Percentiles rank a stretch among this genome's conserved stretches.
Conservation (phyloP, 805 yeast genomes). For the Lipomyces kockii region DNA sequence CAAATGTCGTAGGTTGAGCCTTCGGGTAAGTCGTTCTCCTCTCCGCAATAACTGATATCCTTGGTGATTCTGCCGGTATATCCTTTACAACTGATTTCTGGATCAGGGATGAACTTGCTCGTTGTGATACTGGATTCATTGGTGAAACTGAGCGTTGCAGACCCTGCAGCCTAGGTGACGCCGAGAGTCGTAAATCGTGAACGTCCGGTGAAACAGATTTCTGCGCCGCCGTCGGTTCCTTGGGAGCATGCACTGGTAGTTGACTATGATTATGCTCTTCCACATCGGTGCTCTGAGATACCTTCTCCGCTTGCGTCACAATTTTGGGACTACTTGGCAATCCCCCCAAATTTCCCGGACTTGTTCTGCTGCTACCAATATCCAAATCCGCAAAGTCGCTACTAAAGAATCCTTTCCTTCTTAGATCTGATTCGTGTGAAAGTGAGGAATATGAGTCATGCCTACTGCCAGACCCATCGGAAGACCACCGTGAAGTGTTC, state of each 20-base stretch:
- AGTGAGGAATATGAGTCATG: not conserved
- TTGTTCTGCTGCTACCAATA: not conserved
- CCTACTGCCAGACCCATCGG: conserved; percentile 11
- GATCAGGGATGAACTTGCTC: not conserved
- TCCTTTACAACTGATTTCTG: not conserved
- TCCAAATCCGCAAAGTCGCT: conserved; percentile 3
- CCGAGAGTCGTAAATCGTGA: not conserved
- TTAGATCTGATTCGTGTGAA: conserved; percentile 5
- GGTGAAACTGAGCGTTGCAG: not conserved
- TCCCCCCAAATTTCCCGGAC: not conserved
- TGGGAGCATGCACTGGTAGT: not conserved
- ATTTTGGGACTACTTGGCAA: not conserved
- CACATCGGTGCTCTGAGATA: not conserved
- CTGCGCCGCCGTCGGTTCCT: not conserved
- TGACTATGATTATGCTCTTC: not conserved
- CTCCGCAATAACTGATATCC: not conserved
- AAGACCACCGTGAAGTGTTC: conserved; percentile 17
- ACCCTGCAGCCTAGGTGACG: not conserved
- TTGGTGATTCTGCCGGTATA: not conserved
- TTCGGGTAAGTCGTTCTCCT: not conserved
- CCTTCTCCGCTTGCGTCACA: not conserved
- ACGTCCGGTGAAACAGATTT: not conserved
- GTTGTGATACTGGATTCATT: not conserved
- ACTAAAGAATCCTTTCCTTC: conserved; percentile 1
- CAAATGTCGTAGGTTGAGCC: not conserved